Conservation (phyloP, 768 basidiomycete species). For the Lactarius hengduanensis region DNA sequence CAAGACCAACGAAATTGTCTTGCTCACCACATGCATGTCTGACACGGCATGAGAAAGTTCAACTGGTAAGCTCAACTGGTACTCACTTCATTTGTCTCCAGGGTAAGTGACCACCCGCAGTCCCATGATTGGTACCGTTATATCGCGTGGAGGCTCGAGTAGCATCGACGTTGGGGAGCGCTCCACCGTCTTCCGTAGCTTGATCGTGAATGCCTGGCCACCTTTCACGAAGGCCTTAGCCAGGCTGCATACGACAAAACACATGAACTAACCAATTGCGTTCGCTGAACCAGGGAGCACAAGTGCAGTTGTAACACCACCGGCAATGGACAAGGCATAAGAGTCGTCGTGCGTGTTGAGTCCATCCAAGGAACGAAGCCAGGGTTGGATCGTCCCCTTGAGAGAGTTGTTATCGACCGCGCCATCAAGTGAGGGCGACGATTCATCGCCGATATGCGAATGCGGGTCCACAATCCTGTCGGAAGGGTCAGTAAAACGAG, state of each 20-base stretch:
- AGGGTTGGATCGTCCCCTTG: conserved; percentile 53
- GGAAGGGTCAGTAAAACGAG: neutral
- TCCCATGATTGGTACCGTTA: conserved; percentile 48
- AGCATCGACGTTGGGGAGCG: conserved; percentile 72
- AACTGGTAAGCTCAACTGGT: neutral
- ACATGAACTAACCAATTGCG: conserved; percentile 16
- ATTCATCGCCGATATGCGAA: conserved; percentile 46
- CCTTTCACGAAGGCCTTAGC: conserved; percentile 39
- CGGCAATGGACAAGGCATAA: conserved; percentile 66
- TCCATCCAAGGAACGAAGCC: conserved; percentile 74
- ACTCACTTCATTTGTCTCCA: conserved; percentile 80
- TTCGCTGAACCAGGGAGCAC: conserved; percentile 70
- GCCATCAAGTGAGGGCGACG: conserved; percentile 34
- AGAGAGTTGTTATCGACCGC: conserved; percentile 45
- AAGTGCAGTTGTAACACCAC: conserved; percentile 77
- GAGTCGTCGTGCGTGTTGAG: conserved; percentile 83
- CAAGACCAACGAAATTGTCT: neutral
- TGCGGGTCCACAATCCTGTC: conserved; percentile 46
- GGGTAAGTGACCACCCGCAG: conserved; percentile 44
- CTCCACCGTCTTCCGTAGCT: conserved; percentile 69
- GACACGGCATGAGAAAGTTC: conserved; percentile 2
- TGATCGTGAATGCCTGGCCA: conserved; percentile 76
- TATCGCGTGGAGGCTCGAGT: conserved; percentile 67
- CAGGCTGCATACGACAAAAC: neutral
- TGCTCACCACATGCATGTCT: conserved; percentile 60